Evolutionary conservation across 805 yeast species (phyloP).

Genomic region (Metschnikowia kunwiensis): DNA sequence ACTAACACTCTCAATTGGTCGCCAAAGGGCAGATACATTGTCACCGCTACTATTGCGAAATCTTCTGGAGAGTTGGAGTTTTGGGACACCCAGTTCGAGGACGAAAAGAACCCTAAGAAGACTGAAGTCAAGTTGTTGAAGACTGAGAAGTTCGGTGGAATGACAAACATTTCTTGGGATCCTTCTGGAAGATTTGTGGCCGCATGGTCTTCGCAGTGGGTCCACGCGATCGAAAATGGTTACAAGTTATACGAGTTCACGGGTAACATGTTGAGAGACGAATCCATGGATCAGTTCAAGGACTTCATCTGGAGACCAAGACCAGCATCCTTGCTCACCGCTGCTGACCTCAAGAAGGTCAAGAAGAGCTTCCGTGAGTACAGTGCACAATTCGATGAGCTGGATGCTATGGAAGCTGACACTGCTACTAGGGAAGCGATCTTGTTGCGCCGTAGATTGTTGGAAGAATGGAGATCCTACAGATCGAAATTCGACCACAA

Average conservation of each 20-base stretch:
- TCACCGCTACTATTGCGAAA: slow-evolving; percentile 46
- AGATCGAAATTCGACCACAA: slow-evolving; percentile 45
- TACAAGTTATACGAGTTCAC: slow-evolving; percentile 82
- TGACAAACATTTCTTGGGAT: slow-evolving; percentile 89
- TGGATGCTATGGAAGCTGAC: slow-evolving; percentile 93
- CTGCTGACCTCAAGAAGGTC: slow-evolving; percentile 83
- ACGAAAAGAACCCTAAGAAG: slow-evolving; percentile 49
- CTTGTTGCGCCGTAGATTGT: slow-evolving; percentile 72
- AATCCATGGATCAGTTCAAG: slow-evolving; percentile 75
- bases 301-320: slow-evolving; percentile 97
- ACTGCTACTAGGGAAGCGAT: slow-evolving; percentile 88
- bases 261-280: slow-evolving; percentile 75
- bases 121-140: slow-evolving; percentile 57
- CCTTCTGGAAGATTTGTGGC: slow-evolving; percentile 90
- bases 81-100: slow-evolving; percentile 82
- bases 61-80: slow-evolving; percentile 71
- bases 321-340: slow-evolving; percentile 72
- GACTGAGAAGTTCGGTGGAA: slow-evolving; percentile 65
- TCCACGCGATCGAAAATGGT: slow-evolving; percentile 85
- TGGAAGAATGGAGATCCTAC: slow-evolving; percentile 85
- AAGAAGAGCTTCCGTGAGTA: slow-evolving; percentile 85
- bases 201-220: slow-evolving; percentile 84
- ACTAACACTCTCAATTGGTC: slow-evolving; percentile 80
- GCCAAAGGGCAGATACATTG: slow-evolving; percentile 87
- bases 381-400: slow-evolving; percentile 89